Base-by-base conservation (phyloP, 2,329 filamentous ascomycete genomes). In the Monilinia polystroma region DNA sequence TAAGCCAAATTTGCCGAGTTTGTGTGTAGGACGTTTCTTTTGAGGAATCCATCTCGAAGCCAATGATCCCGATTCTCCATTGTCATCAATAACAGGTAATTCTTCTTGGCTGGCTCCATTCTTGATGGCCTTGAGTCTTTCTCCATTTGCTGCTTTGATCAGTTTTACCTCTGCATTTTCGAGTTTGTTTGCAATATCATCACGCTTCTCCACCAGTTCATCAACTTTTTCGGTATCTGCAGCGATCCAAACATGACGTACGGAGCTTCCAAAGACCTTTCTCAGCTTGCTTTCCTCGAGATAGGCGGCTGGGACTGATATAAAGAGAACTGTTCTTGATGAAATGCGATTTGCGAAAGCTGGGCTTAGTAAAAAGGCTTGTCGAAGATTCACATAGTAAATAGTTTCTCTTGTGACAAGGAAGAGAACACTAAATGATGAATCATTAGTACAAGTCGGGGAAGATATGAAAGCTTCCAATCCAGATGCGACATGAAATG, bases 341-440 rank as follows among this genome's bases (percentile, higher is more conserved):
- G 94, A 97, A 56, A 97, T 87, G 67, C 93, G 90, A 74, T 89
- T 90, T 64, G 92, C 85, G 76, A 96, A 96, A 58, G 91, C 82
- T 14, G 93, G 92, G 14, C 92, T 93, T 66, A 96, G 85, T 52
- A 96, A 86, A 79, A 96, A 97, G 0, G 94, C 94, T 79, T 98
- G 94, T 70, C 93, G 90, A 63, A 98, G 80, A 75, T 96, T 96
- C 81, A 97, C 90, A 79, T 92, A 96, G 83, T 89, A 97, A 73
- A 98, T 90, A 76, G 87, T 89, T 78, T 98, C 94, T 67, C 94
- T 86, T 66, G 93, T 90, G 70, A 98, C 87, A 75, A 92, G 89
- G 79, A 91, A 95, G 77, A 98, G 89, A 71, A 98, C 84, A 76
- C 63, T 64, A 58, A 14, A n/a, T 10, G 16, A 58, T n/a, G 23